Evolutionary conservation across 441 rosid genomes (phyloP).

Genomic region (Melastoma candidum): DNA sequence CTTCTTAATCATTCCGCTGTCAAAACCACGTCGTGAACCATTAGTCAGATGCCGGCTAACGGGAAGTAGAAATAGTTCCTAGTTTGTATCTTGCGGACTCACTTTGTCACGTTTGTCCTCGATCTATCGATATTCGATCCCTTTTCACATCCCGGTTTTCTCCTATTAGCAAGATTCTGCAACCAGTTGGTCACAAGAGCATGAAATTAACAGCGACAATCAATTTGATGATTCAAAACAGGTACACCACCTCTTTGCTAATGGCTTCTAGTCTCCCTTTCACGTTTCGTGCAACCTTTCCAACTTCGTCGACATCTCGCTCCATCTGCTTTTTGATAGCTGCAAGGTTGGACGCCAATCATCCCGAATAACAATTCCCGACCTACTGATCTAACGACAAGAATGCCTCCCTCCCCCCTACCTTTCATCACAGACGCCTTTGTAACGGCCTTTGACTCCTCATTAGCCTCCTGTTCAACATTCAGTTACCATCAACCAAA

Average conservation of each 20-base stretch:
- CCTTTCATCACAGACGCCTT: slow-evolving; percentile 97
- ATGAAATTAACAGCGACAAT: slow-evolving; percentile 8
- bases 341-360: slow-evolving; percentile 18
- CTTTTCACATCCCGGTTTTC: slow-evolving; percentile 81
- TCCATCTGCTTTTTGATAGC: slow-evolving; percentile 91
- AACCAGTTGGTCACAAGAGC: neutral
- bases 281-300: slow-evolving; percentile 66
- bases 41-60: neutral
- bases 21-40: slow-evolving; percentile 1
- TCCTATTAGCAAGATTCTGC: slow-evolving; percentile 74
- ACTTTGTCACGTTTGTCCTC: slow-evolving; percentile 80
- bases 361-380: neutral
- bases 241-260: slow-evolving; percentile 54
- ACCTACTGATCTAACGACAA: neutral
- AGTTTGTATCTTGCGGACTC: slow-evolving; percentile 5
- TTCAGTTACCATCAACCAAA: too few species aligned
- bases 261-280: slow-evolving; percentile 68
- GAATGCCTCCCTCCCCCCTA: slow-evolving; percentile 10
- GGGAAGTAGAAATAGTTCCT: neutral
- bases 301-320: slow-evolving; percentile 84
- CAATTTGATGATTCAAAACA: neutral
- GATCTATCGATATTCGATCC: slow-evolving; percentile 88
- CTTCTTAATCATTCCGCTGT: slow-evolving; percentile 57
- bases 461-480: slow-evolving; percentile 66
- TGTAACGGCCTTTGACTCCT: slow-evolving; percentile 87